Base-by-base conservation (phyloP, 257 asterid genomes). In the Datura wrightii region DNA sequence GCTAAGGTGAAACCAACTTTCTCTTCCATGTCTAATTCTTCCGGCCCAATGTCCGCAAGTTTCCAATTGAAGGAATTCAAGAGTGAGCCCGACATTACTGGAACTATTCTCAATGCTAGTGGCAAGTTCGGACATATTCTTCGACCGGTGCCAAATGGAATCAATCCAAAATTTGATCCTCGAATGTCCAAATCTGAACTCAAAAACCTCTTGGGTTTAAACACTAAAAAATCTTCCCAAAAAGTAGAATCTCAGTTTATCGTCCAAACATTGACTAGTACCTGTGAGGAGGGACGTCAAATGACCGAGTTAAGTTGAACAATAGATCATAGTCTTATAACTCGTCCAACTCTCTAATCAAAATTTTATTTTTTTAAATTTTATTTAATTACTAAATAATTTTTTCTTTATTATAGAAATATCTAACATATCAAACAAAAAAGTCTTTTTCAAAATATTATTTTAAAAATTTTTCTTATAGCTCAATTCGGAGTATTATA, bases 221-320 rank as follows among this genome's bases (percentile, higher is more conserved):
- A 87, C 0, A 37, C 60, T 39, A 83, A 82, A 42, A 86, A 87
- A 13, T 89, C 50, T 0, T 15, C 5, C 89, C 54, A 8, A 8
- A 50, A 9, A 9, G 13, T 50, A 50, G 10, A 8, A 37, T 89
- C 91, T 48, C 88, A 83, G 6, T 87, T 86, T 0, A 70, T 89
- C 10, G 87, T 86, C 87, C 91, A 89, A 41, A 74, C 66, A 6
- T 87, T 87, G n/a, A 86, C 13, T 0, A 89, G 76, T 3, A 89
- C 48, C 13, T 72, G 18, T 2, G 87, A 83, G 5, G 7, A 44
- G 8, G 50, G 5, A 7, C 1, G 8, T 44, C 8, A 44, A 39
- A 39, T 39, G 42, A 39, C 4, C 4, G 42, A 39, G 42, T 39
- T 39, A 39, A 39, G 31, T 24, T 24, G 31, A 24, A 24, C 31